Base-by-base conservation (phyloP, 441 rosid genomes). In the Pelargonium cotyledonis region DNA sequence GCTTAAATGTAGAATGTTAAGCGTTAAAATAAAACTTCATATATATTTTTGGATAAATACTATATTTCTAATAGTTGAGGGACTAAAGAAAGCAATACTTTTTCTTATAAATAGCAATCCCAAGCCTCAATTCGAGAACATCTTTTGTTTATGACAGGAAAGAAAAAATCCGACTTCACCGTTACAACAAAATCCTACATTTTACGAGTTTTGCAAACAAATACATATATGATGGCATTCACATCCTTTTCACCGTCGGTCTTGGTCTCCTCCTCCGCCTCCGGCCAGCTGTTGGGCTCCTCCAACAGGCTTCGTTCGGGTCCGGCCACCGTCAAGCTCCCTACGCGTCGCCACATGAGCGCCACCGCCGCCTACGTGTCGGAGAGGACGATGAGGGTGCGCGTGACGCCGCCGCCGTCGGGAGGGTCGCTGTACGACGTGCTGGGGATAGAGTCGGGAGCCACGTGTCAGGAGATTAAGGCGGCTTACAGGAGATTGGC, bases 401-500 rank as follows among this genome's bases (percentile, higher is more conserved):
- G 55, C 55, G 55, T 47, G 55, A 16, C 55, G 1, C 14, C 55
- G 5, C 15, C n/a, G n/a, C 55, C 31, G 3, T 26, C 31, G 2
- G 31, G 31, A 1, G 31, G 14, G 2, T 86, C 93, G 0, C 77
- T 86, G 1, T 88, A 88, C 72, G 85, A 80, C 14, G 83, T 84
- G 6, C 73, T 88, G 21, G 90, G 90, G 67, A 74, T 88, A 65
- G 84, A 73, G 70, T 65, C n/a, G 65, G 88, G 83, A 7, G 93
- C 93, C 71, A 69, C 85, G 63, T 72, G 71, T 64, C 83, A 75
- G 72, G 93, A 88, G 65, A 85, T 88, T 73, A 88, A 86, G 75
- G 19, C 85, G n/a, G 90, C 93, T 11, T 88, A 88, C 72, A 60
- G 93, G 75, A 77, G 72, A 73, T 60, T 88, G 67, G 90, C 90